Conservation (phyloP, 2,329 filamentous ascomycete species). For the Paracorniculantispora psalliotae region DNA sequence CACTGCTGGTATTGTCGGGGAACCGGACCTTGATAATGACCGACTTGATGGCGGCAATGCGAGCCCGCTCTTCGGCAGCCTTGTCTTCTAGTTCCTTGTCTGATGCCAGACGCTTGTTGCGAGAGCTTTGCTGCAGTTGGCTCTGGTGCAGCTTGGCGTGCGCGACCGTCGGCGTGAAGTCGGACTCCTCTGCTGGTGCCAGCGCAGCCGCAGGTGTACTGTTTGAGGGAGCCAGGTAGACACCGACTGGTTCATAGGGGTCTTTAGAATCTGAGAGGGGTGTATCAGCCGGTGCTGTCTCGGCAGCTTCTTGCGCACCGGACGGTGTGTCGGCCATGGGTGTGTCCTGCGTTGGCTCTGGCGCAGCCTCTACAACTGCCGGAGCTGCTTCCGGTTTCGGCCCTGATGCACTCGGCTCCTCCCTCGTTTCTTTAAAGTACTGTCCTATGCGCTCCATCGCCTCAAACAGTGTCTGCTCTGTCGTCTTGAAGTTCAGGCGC, state of each 20-base stretch:
- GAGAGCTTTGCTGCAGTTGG: conserved; percentile 53
- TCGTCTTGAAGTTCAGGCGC: conserved; percentile 69
- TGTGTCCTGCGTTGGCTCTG: not conserved
- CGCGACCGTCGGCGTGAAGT: conserved; percentile 70
- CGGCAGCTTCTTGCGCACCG: not conserved
- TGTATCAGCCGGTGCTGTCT: conserved; percentile 3
- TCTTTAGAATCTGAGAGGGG: conserved; percentile 19
- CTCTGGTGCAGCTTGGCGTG: conserved; percentile 73
- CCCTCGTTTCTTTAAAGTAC: conserved; percentile 59
- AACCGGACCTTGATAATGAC: conserved; percentile 79
- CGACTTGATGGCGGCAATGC: conserved; percentile 59
- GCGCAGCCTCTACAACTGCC: conserved; percentile 6
- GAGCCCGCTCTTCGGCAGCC: conserved; percentile 60
- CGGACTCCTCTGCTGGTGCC: conserved; percentile 61
- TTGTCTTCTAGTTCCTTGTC: conserved; percentile 75
- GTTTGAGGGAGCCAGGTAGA: conserved; percentile 75
- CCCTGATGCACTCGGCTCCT: conserved; percentile 34
- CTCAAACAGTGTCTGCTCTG: conserved; percentile 73
- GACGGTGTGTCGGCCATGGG: not conserved
- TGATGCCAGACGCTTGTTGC: conserved; percentile 74
- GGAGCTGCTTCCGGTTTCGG: conserved; percentile 11
- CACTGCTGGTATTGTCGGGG: conserved; percentile 76
- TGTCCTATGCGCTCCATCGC: conserved; percentile 76
- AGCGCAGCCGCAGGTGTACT: conserved; percentile 71
- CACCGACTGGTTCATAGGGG: conserved; percentile 51